Evolutionary conservation across 495 filamentous ascomycete species (phyloP), one percentile per base, ranked within the genome.

Genomic region (Aspergillus steynii): DNA sequence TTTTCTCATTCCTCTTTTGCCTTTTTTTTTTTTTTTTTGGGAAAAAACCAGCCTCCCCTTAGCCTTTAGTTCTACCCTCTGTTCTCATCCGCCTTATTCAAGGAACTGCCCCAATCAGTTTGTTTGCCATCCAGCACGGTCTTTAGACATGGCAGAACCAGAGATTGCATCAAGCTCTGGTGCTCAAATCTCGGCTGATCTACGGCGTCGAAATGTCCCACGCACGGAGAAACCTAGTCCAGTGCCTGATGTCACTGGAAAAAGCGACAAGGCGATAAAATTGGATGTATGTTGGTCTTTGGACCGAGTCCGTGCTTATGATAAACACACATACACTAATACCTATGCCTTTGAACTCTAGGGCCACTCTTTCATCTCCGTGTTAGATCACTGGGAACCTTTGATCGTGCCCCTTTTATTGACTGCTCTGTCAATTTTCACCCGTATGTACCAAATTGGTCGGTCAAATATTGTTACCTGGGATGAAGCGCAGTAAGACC

Each of bases 401-500:
- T 74, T 98, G 58, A 85, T 96, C 73, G 92, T 90, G 37, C 95
- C 96, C 45, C 70, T 97, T 57, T 71, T 99, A 64, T 92, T 99
- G 76, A 99, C 95, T 28, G 77, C 85, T 46, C 77, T 97, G 32
- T 86, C 96, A 52, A 88, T 97, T 79, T 97, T 97, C 80, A 99
- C 96, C 53, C 88, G 95, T 60, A 81, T 97, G 78, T 98, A 90
- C 75, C 96, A 90, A 77, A 98, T 99, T 74, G 95, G 95, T 55
- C 82, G 93, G 59, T 98, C 95, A 55, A 85, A 90, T 61, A 97
- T 99, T 69, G 95, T 99, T 37, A 99, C 95, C 37, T 99, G 95
- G 95, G 95, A 99, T 77, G 93, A 97, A 84, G 93, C 93, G 58
- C 93, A 97, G 91, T 96, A 86, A 79, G 89, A 61, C 32, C 27